These are phyloP conservation scores for Creolimax fragrantissima DNA, from an alignment of 78 protist species.

Conservation along the genomic window DNA sequence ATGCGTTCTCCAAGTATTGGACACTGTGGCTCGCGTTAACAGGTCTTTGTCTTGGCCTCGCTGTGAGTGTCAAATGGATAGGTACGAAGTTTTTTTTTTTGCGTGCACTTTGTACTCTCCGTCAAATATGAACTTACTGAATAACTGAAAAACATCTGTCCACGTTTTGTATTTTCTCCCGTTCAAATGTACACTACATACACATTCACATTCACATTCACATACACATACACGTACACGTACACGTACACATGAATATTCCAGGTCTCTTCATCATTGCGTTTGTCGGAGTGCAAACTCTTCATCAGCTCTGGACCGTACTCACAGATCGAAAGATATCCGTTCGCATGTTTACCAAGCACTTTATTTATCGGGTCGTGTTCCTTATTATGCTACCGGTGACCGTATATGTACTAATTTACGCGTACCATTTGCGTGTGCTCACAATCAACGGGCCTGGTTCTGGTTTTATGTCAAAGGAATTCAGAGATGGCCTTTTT, in stretches of 20 bases:
- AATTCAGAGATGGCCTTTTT: neutral
- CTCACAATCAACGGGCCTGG: neutral
- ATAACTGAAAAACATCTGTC: neutral
- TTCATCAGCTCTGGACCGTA: neutral
- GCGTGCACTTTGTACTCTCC: neutral
- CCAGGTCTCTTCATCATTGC: constrained; percentile 17
- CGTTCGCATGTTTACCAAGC: neutral
- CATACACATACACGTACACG: neutral
- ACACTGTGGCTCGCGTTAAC: neutral
- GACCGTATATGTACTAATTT: neutral
- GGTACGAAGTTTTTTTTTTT: neutral
- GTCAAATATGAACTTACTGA: neutral
- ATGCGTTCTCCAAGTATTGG: constrained; percentile 1
- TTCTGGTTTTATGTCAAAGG: neutral
- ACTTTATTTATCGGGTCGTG: constrained; percentile 3
- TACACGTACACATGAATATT: neutral
- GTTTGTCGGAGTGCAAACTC: neutral
- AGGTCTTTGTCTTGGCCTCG: neutral
- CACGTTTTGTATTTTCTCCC: neutral
- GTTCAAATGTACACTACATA: neutral
- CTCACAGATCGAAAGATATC: neutral
- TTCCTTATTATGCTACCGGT: constrained; percentile 7
- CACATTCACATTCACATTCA: neutral
- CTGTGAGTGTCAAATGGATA: constrained; percentile 34
- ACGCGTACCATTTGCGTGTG: neutral